Evolutionary conservation across 225 moss, liverwort and hornwort genomes (phyloP), one percentile per base, ranked within the genome.

Genomic region (Bryoerythrophyllum caledonicum): DNA sequence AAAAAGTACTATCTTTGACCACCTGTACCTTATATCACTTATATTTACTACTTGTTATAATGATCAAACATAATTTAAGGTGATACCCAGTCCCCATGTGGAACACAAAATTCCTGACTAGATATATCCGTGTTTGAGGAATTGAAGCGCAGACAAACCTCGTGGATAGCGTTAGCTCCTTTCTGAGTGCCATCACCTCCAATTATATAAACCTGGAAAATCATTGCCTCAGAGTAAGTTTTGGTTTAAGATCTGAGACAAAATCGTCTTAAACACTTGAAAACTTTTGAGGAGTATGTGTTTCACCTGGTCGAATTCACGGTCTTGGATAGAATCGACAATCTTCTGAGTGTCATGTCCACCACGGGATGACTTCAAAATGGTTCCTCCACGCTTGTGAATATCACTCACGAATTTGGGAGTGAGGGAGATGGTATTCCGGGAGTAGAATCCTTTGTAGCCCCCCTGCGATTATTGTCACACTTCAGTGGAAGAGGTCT

Each of bases 331-430:
- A 46, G 89, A 76, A 82, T 93, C 91, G 34, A 93, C 91, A 44
- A 93, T 93, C 69, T 89, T 89, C 0, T 76, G 15, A 19, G 75
- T 80, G 76, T 93, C 91, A 40, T 77, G 77, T 52, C 93, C 93
- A 23, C 93, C 93, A 64, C 93, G 86, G 13, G 93, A 91, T 28
- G 91, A 85, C 65, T 89, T 85, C 65, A 93, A 67, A 48, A 88
- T 19, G 19, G 91, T 93, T 49, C 93, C 93, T 43, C 93, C 93
- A 23, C 82, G 86, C 78, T 88, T 89, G 78, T 93, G 93, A 78
- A 91, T 89, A 71, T 89, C 91, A 46, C 88, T 82, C 0, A 93
- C 91, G 34, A 73, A 24, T 70, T 83, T 82, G 0, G 89, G 91
- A 14, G 48, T 76, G 53, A 93, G 80, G 24, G 63, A 32, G 24